Evolutionary conservation across 768 basidiomycete species (phyloP).

Genomic region (Tricholoma matsutake): DNA sequence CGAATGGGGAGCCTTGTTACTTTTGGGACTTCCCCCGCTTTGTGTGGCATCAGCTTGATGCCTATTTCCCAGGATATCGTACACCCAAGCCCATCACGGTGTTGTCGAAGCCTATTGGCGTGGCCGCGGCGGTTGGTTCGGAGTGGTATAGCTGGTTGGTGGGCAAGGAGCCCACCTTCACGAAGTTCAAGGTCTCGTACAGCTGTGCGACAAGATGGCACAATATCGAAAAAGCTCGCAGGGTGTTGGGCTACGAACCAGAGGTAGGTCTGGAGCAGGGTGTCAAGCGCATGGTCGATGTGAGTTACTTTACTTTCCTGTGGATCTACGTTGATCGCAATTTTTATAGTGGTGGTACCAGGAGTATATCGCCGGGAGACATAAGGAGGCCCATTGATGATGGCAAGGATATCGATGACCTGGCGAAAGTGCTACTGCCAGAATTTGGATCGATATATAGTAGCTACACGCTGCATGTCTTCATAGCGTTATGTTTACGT

Average conservation of each 20-base stretch:
- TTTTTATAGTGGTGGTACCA: slow-evolving; percentile 44
- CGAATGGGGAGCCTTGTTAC: slow-evolving; percentile 92
- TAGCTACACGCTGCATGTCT: background rate
- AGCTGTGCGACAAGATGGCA: slow-evolving; percentile 81
- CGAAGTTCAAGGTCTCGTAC: slow-evolving; percentile 78
- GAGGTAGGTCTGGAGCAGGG: slow-evolving; percentile 88
- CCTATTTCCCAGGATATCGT: slow-evolving; percentile 54
- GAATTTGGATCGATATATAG: background rate
- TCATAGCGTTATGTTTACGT: background rate
- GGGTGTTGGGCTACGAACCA: slow-evolving; percentile 93
- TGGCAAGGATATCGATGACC: background rate
- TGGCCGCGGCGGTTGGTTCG: slow-evolving; percentile 65
- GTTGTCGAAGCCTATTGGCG: slow-evolving; percentile 62
- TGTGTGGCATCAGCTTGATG: slow-evolving; percentile 73
- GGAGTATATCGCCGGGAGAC: slow-evolving; percentile 37
- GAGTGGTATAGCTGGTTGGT: slow-evolving; percentile 73
- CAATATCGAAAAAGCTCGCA: slow-evolving; percentile 90
- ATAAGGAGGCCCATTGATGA: slow-evolving; percentile 36
- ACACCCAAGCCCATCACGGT: slow-evolving; percentile 35
- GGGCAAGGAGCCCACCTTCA: slow-evolving; percentile 84
- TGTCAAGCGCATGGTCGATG: slow-evolving; percentile 72
- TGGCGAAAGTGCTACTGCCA: background rate
- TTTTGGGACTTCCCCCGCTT: slow-evolving; percentile 92
- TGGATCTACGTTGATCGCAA: background rate
- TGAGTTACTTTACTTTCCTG: slow-evolving; percentile 33